These are phyloP conservation scores for Holtermannia corniformis DNA, from an alignment of 768 basidiomycete species.

Conservation along the genomic window DNA sequence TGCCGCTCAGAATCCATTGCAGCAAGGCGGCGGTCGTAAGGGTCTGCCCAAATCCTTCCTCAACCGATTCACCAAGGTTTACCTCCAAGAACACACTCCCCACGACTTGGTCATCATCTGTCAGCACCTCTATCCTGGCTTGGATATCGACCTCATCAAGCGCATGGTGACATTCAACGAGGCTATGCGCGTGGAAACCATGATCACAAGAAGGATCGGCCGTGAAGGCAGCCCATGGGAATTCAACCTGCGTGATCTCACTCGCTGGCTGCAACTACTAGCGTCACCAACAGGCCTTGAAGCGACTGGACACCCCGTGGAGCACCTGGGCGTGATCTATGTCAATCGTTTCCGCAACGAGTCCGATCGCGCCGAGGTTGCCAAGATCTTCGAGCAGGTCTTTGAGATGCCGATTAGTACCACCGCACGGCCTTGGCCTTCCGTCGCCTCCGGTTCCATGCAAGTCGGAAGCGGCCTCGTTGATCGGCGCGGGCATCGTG, in stretches of 20 bases:
- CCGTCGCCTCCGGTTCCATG: slow-evolving; percentile 38
- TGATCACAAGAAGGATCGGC: slow-evolving; percentile 57
- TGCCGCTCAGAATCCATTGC: slow-evolving; percentile 91
- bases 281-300: slow-evolving; percentile 37
- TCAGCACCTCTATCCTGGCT: slow-evolving; percentile 57
- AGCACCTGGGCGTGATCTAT: slow-evolving; percentile 64
- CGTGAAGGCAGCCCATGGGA: slow-evolving; percentile 88
- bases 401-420: slow-evolving; percentile 47
- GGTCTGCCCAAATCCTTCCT: slow-evolving; percentile 95
- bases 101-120: slow-evolving; percentile 72
- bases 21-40: slow-evolving; percentile 94
- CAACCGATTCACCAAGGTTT: slow-evolving; percentile 97
- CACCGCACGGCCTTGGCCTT: slow-evolving; percentile 36
- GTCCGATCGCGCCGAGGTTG: slow-evolving; percentile 51
- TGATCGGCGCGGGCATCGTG: slow-evolving; percentile 30
- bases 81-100: slow-evolving; percentile 70
- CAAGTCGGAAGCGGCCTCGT: slow-evolving; percentile 59
- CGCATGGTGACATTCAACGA: slow-evolving; percentile 77
- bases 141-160: slow-evolving; percentile 50
- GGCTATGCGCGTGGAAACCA: slow-evolving; percentile 58
- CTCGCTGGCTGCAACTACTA: slow-evolving; percentile 66
- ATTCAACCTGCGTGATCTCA: slow-evolving; percentile 90
- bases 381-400: slow-evolving; percentile 34
- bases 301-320: slow-evolving; percentile 48
- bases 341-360: slow-evolving; percentile 70